These are phyloP conservation scores for Polygonum aviculare DNA, from an alignment of 148 eudicot genomes.

Conservation along the genomic window DNA sequence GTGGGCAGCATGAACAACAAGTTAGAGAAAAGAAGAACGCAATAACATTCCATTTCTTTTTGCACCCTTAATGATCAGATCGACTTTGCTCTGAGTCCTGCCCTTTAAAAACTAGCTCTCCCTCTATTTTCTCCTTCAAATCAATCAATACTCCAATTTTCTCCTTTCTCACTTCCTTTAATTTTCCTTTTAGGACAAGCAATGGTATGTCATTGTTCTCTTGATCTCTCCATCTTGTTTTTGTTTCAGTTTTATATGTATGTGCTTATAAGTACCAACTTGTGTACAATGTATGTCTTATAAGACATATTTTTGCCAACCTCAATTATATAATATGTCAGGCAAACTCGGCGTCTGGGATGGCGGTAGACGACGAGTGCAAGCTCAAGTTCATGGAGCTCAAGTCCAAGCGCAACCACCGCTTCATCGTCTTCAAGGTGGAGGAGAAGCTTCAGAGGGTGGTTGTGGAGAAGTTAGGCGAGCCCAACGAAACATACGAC, in stretches of 20 bases:
- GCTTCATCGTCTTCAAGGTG: conserved; percentile 33
- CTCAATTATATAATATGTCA: neutral
- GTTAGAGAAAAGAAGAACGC: neutral
- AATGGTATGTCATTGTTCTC: neutral
- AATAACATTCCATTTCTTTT: neutral
- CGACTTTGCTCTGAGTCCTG: neutral
- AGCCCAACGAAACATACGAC: conserved; percentile 26
- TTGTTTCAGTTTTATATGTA: neutral
- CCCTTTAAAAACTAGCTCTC: neutral
- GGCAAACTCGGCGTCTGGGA: conserved; percentile 42
- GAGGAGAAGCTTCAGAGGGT: conserved; percentile 34
- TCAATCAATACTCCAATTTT: neutral
- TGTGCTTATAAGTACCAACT: neutral
- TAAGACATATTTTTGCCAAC: neutral
- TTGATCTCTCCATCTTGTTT: neutral
- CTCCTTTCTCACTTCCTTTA: neutral
- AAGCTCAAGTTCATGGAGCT: conserved; percentile 35
- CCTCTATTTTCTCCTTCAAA: neutral
- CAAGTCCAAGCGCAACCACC: conserved; percentile 27
- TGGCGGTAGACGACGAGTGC: conserved; percentile 43
- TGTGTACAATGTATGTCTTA: no score
- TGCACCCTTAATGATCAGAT: neutral
- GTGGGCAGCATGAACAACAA: neutral
- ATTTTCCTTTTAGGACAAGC: neutral
- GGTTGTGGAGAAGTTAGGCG: conserved; percentile 29